Base-by-base conservation (phyloP, 2,329 filamentous ascomycete species). In the Alternaria viburni region DNA sequence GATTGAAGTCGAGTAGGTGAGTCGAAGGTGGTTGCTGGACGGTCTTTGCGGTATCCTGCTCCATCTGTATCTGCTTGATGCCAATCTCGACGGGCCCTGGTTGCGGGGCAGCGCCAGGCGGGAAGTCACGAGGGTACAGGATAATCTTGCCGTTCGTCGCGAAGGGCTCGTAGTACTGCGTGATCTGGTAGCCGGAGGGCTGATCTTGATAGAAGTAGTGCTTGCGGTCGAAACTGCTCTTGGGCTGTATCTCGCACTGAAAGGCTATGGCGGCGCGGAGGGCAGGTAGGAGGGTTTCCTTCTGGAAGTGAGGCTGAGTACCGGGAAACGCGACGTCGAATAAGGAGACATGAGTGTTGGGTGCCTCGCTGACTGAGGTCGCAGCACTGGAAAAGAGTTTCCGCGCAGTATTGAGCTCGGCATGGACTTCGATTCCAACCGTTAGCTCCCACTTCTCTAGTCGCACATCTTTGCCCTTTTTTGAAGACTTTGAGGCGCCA, bases 131-230 rank as follows among this genome's bases (percentile, higher is more conserved):
- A 5, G 87, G 81, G 43, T 86, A 87, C 6, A 99, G 84, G 0
- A 84, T 86, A n/a, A 98, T 84, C 43, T 83, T 81, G 2, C 96
- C 96, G 71, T 93, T 85, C 64, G 85, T 88, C 5, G 88, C 88
- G 69, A 90, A 89, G 0, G 88, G 88, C 83, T 85, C 84, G 79
- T 98, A 97, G 82, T 95, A 98, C 77, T 99, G 96, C 2, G 96
- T 99, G 67, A 99, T 97, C 80, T 99, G 96, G 80, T 99, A 99
- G 0, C 96, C 96, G 0, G 93, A 88, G 1, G 96, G 96, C 80
- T 99, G 96, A 79, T 99, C 96, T 88, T 96, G 97, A 84, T 97
- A 97, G 81, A 99, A 98, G 81, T 99, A 99, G 80, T 99, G 96
- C 79, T 99, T 99, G 67, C 96, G 87, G 80, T 99, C 96, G 81